Evolutionary conservation across 305 asterid species (phyloP), one percentile per base, ranked within the genome.

Genomic region (Withania somnifera): DNA sequence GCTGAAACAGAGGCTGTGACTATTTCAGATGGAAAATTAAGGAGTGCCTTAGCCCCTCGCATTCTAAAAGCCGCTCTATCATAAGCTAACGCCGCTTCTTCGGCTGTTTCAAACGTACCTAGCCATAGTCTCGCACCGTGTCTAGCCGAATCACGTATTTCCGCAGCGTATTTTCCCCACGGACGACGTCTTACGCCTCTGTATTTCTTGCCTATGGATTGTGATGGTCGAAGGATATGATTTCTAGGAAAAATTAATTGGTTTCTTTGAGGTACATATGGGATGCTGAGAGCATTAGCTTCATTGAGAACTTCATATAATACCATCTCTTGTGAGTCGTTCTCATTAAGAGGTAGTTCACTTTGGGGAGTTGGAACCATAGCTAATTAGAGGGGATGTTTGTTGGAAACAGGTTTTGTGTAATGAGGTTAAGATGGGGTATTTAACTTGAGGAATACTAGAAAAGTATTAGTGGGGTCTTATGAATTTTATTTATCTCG

Each of bases 81-180:
- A 69, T 92, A 92, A 87, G 96, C 94, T 87, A 92, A 26, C 0
- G 96, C 96, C 7, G 94, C 96, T 30, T 84, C 90, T 73, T 92
- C 92, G 0, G 94, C 94, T 0, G 96, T 92, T 5, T 58, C 89
- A 2, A 89, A 92, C 2, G 96, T 89, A 6, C 94, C 96, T 11
- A 92, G 90, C 94, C 96, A 92, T 15, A 86, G 4, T 67, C 96
- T 84, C 0, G 89, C 90, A 7, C 96, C 93, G 0, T 89, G 85
- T 24, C 90, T 81, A 11, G 81, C 50, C 4, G 94, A 90, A 71
- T 92, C 93, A 0, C 96, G 92, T 50, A 92, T 92, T 84, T 90
- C 96, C 0, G 93, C 95, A 3, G 95, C 95, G 26, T 83, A 91
- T 81, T 91, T 91, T 7, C 95, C 95, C 95, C 93, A 91, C 3